These are phyloP conservation scores for Eugenia klotzschiana DNA, from an alignment of 441 rosid genomes.

Conservation along the genomic window DNA sequence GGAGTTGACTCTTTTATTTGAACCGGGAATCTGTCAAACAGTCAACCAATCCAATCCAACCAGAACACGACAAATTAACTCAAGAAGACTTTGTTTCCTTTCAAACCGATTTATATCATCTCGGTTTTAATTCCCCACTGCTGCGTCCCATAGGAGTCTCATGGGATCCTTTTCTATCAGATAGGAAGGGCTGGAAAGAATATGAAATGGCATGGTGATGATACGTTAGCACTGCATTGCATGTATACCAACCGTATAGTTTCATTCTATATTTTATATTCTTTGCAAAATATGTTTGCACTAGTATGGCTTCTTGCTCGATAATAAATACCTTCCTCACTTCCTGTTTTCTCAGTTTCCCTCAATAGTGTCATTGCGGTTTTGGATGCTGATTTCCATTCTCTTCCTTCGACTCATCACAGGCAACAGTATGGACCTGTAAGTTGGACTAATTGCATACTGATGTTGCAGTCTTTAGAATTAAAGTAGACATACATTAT, in stretches of 20 bases:
- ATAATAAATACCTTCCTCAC: neutral
- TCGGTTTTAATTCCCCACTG: neutral
- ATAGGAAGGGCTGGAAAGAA: neutral
- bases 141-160: too few species aligned
- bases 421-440: conserved; percentile 98
- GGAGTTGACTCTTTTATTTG: neutral
- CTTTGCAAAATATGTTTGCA: neutral
- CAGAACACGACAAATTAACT: neutral
- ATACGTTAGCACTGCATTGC: neutral
- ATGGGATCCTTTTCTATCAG: too few species aligned
- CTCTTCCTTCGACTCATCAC: conserved; percentile 88
- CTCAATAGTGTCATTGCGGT: conserved; percentile 95
- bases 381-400: conserved; percentile 98
- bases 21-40: neutral
- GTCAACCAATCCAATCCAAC: neutral
- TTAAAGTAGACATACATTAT: neutral
- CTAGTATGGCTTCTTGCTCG: neutral
- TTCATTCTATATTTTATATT: neutral
- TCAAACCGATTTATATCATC: neutral
- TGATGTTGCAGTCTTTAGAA: neutral
- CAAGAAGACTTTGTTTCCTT: neutral
- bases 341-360: conserved; percentile 53
- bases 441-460: conserved; percentile 25
- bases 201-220: neutral
- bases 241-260: neutral